These are phyloP conservation scores for Ceratobasidium sp. DNA, from an alignment of 1,284 basidiomycete genomes.

Conservation along the genomic window DNA sequence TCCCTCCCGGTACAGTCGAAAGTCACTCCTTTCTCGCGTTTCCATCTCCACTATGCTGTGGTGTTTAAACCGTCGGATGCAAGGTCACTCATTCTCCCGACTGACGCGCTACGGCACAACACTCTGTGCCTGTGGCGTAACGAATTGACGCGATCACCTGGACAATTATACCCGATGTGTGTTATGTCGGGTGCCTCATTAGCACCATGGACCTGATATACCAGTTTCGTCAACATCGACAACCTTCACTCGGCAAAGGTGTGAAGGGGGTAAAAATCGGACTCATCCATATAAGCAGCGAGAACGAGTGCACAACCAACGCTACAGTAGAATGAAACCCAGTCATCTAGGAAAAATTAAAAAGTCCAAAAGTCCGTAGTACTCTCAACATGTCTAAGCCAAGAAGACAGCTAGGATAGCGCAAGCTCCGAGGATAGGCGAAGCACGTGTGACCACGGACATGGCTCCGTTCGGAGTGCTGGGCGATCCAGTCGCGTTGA, in stretches of 20 bases:
- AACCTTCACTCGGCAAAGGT: not conserved
- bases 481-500: not conserved
- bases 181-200: no score
- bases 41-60: no score
- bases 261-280: not conserved
- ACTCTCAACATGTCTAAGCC: constrained; percentile 12
- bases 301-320: not conserved
- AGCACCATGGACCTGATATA: no score
- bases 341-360: not conserved
- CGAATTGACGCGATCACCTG: no score
- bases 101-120: no score
- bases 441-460: constrained; percentile 29
- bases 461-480: constrained; percentile 10
- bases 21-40: no score
- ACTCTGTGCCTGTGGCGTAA: no score
- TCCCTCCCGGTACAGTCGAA: no score
- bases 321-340: not conserved
- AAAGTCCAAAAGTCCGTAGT: not conserved
- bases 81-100: no score
- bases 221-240: not conserved
- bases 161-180: no score
- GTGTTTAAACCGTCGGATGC: no score
- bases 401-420: constrained; percentile 15
- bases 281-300: not conserved
- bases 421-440: constrained; percentile 9